These are phyloP conservation scores for Lactarius psammicola DNA, from an alignment of 768 basidiomycete species.

Conservation along the genomic window DNA sequence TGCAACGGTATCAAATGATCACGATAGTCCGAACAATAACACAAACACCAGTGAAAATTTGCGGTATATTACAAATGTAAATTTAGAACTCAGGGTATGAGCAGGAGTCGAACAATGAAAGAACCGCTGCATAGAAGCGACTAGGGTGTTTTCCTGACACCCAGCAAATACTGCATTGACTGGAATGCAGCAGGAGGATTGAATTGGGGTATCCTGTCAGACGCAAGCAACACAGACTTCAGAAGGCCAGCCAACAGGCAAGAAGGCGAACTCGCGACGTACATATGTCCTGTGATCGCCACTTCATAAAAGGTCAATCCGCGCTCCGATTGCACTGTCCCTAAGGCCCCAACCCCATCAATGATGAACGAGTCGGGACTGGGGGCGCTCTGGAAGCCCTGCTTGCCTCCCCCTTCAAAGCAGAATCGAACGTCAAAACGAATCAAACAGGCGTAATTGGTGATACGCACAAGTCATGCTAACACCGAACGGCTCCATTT, in stretches of 20 bases:
- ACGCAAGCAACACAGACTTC: background rate
- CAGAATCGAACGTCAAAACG: background rate
- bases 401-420: slow-evolving; percentile 21
- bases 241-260: background rate
- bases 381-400: slow-evolving; percentile 26
- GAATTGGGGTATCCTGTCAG: slow-evolving; percentile 26
- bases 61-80: background rate
- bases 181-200: slow-evolving; percentile 26
- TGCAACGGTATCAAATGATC: background rate
- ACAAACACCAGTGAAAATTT: background rate
- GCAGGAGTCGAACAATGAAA: background rate
- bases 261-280: background rate
- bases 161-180: slow-evolving; percentile 24
- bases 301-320: slow-evolving; percentile 27
- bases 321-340: slow-evolving; percentile 28
- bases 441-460: background rate
- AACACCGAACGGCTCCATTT: background rate
- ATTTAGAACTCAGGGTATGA: background rate
- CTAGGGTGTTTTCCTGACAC: slow-evolving; percentile 12
- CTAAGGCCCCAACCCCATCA: slow-evolving; percentile 23
- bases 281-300: slow-evolving; percentile 29
- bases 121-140: background rate
- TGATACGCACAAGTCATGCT: slow-evolving; percentile 29
- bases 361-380: slow-evolving; percentile 22
- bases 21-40: background rate